Percentiles rank a stretch among this genome's conserved stretches.
phyloP scores from a whole-genome alignment of 2,329 filamentous ascomycete species.

The Paraconiothyrium brasiliense region DNA sequence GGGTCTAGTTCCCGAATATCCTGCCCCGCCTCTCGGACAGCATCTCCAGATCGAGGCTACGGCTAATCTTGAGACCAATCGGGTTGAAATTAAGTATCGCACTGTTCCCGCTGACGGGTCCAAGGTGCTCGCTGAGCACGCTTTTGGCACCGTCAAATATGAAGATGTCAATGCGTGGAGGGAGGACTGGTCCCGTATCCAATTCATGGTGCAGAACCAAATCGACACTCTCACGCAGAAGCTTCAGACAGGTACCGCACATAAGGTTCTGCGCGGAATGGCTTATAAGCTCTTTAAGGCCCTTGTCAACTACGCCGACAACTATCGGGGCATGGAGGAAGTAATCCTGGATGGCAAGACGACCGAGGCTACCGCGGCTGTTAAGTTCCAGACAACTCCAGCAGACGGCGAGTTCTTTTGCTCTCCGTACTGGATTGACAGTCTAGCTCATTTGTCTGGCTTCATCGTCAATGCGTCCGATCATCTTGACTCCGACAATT shows the following conservation, averaged over 20 bases:
- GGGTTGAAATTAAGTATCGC: constrained; percentile 63
- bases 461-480: constrained; percentile 70
- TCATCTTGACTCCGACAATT: constrained; percentile 66
- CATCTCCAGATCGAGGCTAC: constrained; percentile 69
- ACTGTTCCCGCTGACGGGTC: constrained; percentile 69
- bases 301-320: constrained; percentile 65
- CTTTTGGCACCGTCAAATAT: constrained; percentile 68
- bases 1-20: constrained; percentile 69
- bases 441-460: constrained; percentile 65
- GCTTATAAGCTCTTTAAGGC: constrained; percentile 78
- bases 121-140: constrained; percentile 68
- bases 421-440: constrained; percentile 69
- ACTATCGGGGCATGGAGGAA: constrained; percentile 67
- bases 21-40: constrained; percentile 61
- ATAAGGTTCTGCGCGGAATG: constrained; percentile 77
- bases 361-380: constrained; percentile 64
- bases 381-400: constrained; percentile 64
- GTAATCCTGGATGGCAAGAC: constrained; percentile 66
- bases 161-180: constrained; percentile 69
- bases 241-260: constrained; percentile 71
- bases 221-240: constrained; percentile 73
- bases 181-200: constrained; percentile 71
- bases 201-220: constrained; percentile 66
- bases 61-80: constrained; percentile 65
- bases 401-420: constrained; percentile 66